Evolutionary conservation across 495 filamentous ascomycete genomes (phyloP).

Genomic region (Podospora fimiseda): DNA sequence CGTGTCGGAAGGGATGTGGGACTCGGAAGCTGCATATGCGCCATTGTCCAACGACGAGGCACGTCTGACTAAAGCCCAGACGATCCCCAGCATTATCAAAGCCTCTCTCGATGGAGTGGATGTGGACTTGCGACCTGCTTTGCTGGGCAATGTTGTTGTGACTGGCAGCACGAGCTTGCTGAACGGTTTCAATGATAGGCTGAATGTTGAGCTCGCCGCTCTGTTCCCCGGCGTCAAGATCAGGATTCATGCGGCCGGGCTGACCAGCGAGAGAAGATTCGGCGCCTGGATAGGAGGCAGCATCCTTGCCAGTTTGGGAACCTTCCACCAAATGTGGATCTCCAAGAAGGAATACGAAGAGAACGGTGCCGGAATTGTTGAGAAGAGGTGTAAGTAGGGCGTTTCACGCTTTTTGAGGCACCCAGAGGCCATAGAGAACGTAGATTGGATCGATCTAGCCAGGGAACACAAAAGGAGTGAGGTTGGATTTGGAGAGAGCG

Average conservation of each 20-base stretch:
- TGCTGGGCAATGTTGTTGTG: slow-evolving; percentile 87
- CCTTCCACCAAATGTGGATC: slow-evolving; percentile 99
- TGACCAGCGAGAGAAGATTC: slow-evolving; percentile 79
- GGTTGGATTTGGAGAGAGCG: too few relatives aligned
- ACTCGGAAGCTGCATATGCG: slow-evolving; percentile 63
- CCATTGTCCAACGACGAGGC: slow-evolving; percentile 18
- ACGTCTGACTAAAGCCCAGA: slow-evolving; percentile 57
- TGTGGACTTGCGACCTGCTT: slow-evolving; percentile 74
- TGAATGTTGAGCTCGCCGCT: slow-evolving; percentile 72
- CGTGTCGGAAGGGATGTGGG: slow-evolving; percentile 82
- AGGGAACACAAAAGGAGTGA: too few relatives aligned
- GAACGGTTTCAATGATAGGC: slow-evolving; percentile 81
- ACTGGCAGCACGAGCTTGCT: slow-evolving; percentile 79
- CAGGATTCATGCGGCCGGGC: slow-evolving; percentile 76
- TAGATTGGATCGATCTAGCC: too few relatives aligned
- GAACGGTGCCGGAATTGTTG: slow-evolving; percentile 62
- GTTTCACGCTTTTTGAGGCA: too few relatives aligned
- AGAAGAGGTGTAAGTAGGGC: slow-evolving; percentile 68
- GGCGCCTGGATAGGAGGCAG: slow-evolving; percentile 94
- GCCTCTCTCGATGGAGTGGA: slow-evolving; percentile 72
- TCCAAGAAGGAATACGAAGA: slow-evolving; percentile 78
- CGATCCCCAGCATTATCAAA: slow-evolving; percentile 71
- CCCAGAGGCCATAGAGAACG: too few relatives aligned
- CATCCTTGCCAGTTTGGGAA: slow-evolving; percentile 90
- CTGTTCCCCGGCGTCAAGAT: slow-evolving; percentile 78